Base-by-base conservation (phyloP, 164 flowering plant species). In the Chloranthus sessilifolius region DNA sequence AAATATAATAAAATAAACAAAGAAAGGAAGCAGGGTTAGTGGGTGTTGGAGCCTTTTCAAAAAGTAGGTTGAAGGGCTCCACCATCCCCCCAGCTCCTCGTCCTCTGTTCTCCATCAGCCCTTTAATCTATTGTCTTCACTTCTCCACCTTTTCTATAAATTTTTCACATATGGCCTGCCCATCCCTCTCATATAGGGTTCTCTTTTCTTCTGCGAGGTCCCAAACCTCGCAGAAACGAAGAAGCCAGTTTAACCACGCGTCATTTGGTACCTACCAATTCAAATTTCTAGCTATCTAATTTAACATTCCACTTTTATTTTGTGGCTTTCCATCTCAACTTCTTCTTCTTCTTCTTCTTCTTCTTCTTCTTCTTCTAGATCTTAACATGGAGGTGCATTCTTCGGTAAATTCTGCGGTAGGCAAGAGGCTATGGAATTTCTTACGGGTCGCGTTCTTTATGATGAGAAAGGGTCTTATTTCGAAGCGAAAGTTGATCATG, bases 371-470 rank as follows among this genome's bases (percentile, higher is more conserved):
- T 45, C n/a, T 14, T 0, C 19, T 5, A 9, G 21, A 20, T 14
- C 10, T 7, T 14, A 14, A 7, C 2, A 64, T 71, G 73, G 75
- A 67, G 62, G 39, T 62, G 11, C 75, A 72, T 52, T 48, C 65
- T 14, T 56, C 34, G 5, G 56, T 50, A 36, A 69, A 59, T 23
- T 53, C 72, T 0, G 66, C 48, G 0, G 11, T 70, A n/a, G 73
- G 65, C 46, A 74, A 74, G 64, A 72, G 65, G 65, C 54, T 78
- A 29, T 70, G 78, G 83, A 75, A 70, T 25, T 57, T 74, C 52
- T 21, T 78, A 16, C 63, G 80, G 66, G 47, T 75, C 43, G 51
- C 72, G 2, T 74, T 50, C 47, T 76, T 62, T 36, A 76, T 74
- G 81, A 58, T 79, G 65, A 62, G 79, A 40, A 79, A 76, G 47